Evolutionary conservation across 2,329 filamentous ascomycete species (phyloP).

Genomic region (Apiospora hydei): DNA sequence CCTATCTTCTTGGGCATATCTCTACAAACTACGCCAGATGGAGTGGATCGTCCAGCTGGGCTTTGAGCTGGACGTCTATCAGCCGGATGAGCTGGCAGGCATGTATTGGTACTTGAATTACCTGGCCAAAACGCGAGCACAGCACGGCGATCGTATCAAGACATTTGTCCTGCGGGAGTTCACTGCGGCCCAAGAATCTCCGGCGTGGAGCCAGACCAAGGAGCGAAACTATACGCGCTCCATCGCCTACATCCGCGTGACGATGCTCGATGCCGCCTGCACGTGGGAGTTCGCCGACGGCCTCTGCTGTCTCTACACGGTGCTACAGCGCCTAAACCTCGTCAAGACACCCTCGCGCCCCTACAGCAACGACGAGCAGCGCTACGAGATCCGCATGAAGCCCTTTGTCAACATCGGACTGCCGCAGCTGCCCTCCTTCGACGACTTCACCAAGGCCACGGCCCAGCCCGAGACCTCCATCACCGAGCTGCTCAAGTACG

Average conservation of each 20-base stretch:
- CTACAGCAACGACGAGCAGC: slow-evolving; percentile 71
- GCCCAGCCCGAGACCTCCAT: slow-evolving; percentile 49
- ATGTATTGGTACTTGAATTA: slow-evolving; percentile 94
- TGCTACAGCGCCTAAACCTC: slow-evolving; percentile 65
- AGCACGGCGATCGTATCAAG: slow-evolving; percentile 77
- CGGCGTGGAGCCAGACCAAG: slow-evolving; percentile 39
- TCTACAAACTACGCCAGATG: slow-evolving; percentile 89
- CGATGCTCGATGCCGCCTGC: slow-evolving; percentile 70
- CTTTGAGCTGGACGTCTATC: slow-evolving; percentile 92
- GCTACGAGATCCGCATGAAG: slow-evolving; percentile 87
- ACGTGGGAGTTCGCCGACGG: slow-evolving; percentile 64
- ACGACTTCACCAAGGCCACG: slow-evolving; percentile 61
- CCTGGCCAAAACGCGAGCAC: slow-evolving; percentile 70
- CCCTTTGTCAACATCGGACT: slow-evolving; percentile 76
- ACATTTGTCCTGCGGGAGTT: slow-evolving; percentile 62
- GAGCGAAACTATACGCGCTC: slow-evolving; percentile 57
- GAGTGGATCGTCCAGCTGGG: slow-evolving; percentile 89
- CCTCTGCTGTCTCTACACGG: slow-evolving; percentile 68
- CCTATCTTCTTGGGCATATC: slow-evolving; percentile 86
- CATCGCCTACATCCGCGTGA: slow-evolving; percentile 63
- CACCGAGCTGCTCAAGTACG: slow-evolving; percentile 51
- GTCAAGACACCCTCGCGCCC: slow-evolving; percentile 61
- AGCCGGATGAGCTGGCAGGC: slow-evolving; percentile 79
- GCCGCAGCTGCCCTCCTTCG: slow-evolving; percentile 70
- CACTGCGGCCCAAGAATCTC: slow-evolving; percentile 40